These are phyloP conservation scores for Fusarium sp. DNA, from an alignment of 2,329 filamentous ascomycete species.

Conservation along the genomic window DNA sequence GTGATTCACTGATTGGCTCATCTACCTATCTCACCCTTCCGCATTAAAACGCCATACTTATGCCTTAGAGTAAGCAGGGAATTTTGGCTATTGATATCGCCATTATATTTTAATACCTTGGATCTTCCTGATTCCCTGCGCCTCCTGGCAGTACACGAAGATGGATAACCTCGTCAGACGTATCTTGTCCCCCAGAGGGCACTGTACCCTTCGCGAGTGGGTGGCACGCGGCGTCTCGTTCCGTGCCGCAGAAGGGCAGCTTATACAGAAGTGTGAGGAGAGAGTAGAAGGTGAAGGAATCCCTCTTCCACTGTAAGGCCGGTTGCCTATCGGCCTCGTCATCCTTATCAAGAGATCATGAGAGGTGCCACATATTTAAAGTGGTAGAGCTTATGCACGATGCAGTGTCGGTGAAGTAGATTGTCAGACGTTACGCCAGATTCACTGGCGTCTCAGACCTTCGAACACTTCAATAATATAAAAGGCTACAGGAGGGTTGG, in stretches of 20 bases:
- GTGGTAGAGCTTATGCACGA: rapidly evolving
- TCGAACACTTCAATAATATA: rapidly evolving
- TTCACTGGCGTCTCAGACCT: not conserved
- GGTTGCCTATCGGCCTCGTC: not conserved
- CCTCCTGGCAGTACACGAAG: not conserved
- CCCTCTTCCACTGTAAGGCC: not conserved
- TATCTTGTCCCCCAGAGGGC: no score
- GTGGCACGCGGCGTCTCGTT: not conserved
- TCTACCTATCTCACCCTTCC: rapidly evolving
- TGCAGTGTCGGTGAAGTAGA: not conserved
- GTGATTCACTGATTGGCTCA: not conserved
- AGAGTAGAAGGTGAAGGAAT: not conserved
- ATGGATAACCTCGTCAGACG: no score
- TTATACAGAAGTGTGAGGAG: not conserved
- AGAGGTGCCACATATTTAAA: not conserved
- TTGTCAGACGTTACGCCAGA: not conserved
- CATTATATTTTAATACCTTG: no score
- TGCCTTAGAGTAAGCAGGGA: not conserved
- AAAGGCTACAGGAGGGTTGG: not conserved
- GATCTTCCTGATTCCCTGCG: not conserved
- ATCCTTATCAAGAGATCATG: rapidly evolving
- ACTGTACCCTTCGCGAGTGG: no score
- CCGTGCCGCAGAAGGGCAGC: not conserved
- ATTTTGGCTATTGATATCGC: not conserved
- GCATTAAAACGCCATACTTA: rapidly evolving